These are phyloP conservation scores for Uncinocarpus reesii DNA, from an alignment of 2,329 filamentous ascomycete species.

Conservation along the genomic window DNA sequence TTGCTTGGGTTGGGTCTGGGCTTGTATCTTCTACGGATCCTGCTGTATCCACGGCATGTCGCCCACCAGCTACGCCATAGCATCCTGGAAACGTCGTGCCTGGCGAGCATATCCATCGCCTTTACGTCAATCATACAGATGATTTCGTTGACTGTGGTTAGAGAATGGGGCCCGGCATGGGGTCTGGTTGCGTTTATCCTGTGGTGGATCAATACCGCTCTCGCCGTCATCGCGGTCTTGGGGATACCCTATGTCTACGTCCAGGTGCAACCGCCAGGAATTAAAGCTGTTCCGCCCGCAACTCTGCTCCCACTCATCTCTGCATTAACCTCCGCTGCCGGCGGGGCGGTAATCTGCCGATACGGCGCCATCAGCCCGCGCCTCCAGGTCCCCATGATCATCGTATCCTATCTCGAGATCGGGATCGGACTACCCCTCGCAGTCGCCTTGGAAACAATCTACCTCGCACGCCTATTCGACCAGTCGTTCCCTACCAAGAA, in stretches of 20 bases:
- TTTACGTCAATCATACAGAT: constrained; percentile 29
- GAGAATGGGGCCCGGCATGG: constrained; percentile 23
- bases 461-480: constrained; percentile 27
- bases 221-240: constrained; percentile 23
- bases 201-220: constrained; percentile 33
- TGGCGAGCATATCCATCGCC: constrained; percentile 32
- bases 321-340: constrained; percentile 33
- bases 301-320: constrained; percentile 34
- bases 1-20: constrained; percentile 24
- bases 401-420: constrained; percentile 34
- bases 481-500: constrained; percentile 20
- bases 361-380: constrained; percentile 21
- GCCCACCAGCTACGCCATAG: constrained; percentile 23
- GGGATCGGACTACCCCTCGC: constrained; percentile 29
- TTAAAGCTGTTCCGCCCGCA: constrained; percentile 27
- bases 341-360: constrained; percentile 29
- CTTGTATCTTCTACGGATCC: constrained; percentile 27
- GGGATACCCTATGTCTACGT: constrained; percentile 30
- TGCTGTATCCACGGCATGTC: constrained; percentile 27
- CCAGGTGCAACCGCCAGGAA: constrained; percentile 29
- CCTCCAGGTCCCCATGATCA: constrained; percentile 32
- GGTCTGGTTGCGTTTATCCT: constrained; percentile 29
- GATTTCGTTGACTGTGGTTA: constrained; percentile 49
- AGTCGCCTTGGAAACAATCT: constrained; percentile 26
- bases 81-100: constrained; percentile 30